These are phyloP conservation scores for Leishmania guyanensis DNA, from an alignment of 208 protist species.

Conservation along the genomic window DNA sequence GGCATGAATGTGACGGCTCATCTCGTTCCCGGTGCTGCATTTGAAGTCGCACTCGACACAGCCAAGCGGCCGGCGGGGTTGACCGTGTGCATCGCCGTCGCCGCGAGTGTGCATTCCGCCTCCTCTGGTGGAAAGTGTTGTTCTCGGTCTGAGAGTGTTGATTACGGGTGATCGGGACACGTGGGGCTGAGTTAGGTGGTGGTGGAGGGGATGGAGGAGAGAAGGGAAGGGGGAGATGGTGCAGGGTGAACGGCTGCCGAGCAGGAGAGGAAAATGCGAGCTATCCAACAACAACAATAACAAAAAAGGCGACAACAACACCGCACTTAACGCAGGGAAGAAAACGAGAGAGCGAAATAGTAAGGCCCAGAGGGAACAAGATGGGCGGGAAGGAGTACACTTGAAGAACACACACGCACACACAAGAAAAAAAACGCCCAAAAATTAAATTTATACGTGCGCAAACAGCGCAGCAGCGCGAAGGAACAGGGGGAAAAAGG, in stretches of 20 bases:
- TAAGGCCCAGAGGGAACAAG: neutral
- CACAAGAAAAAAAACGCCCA: neutral
- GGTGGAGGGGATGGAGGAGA: neutral
- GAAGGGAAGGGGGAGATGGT: neutral
- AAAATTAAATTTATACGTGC: neutral
- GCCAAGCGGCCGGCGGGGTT: conserved; percentile 12
- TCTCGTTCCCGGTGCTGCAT: conserved; percentile 36
- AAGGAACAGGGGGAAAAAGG: neutral
- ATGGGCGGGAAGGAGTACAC: neutral
- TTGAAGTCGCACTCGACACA: conserved; percentile 40
- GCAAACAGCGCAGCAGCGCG: neutral
- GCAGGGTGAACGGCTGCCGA: neutral
- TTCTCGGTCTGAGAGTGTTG: neutral
- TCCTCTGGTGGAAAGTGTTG: neutral
- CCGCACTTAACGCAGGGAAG: neutral
- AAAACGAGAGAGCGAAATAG: neutral
- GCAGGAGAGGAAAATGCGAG: neutral
- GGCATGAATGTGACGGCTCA: conserved; percentile 36
- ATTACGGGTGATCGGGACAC: neutral
- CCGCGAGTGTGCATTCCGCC: neutral
- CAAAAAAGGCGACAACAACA: conserved; percentile 1
- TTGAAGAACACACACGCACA: neutral
- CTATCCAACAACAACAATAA: neutral
- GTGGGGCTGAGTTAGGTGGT: neutral
- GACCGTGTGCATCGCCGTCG: conserved; percentile 4